Base-by-base conservation (phyloP, 306 rosid species). In the Vicia sativa region DNA sequence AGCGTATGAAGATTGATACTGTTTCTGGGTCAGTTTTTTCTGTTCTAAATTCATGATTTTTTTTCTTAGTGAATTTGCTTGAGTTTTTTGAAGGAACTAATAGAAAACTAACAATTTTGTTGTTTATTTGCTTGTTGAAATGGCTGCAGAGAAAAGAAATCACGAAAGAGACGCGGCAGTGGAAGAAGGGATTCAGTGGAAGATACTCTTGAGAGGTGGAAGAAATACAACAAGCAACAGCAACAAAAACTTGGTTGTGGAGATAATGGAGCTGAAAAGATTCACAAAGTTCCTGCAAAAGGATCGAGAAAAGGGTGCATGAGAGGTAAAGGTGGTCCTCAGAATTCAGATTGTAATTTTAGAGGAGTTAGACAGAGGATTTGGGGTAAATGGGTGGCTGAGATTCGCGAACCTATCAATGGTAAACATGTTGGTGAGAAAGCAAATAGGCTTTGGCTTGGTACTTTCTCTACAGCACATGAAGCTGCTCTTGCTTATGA, bases 321-420 rank as follows among this genome's bases (percentile, higher is more conserved):
- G 97, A 66, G 73, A 64, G 96, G 99, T 11, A 90, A 93, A 85
- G 97, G 96, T 0, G 99, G 97, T n/a, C 95, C 97, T n/a, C 82
- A 93, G 67, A 93, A 93, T 66, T 83, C 89, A 1, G 81, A 70
- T 34, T 86, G 80, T 72, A 79, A 70, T 14, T 93, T 71, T 59
- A 85, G 99, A 76, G 99, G 99, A 9, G 97, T 90, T 48, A 75
- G 99, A 26, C 96, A 90, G 74, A 88, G 97, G 83, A 87, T 84
- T 80, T 88, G 96, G 97, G 97, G 99, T 0, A 93, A 88, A 39
- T 93, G 99, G 97, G 97, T 90, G 0, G 86, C 96, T 15, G 99
- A 93, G 62, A 93, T 93, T 54, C 80, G 97, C 1, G 92, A 88
- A 64, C 97, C 97, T 0, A 78, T 74, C 48, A 57, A 60, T 4